Evolutionary conservation across 352 stramenopile species (phyloP).

Genomic region (Pythium diclinum): DNA sequence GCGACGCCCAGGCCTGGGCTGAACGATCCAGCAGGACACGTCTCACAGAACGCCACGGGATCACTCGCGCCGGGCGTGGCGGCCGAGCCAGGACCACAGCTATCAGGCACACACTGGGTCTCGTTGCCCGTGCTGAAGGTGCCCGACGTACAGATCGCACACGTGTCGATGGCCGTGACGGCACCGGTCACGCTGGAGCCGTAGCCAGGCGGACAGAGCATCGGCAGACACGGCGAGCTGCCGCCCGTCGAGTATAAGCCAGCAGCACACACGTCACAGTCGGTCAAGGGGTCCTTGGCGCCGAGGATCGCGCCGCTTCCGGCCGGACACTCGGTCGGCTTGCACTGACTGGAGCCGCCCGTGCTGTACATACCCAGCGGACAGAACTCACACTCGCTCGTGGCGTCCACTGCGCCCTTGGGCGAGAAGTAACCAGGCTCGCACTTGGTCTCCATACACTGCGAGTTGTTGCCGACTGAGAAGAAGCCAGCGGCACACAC

Average conservation of each 20-base stretch:
- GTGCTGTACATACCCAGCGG: constrained; percentile 36
- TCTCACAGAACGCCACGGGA: constrained; percentile 31
- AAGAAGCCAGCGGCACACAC: constrained; percentile 37
- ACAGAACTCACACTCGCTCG: constrained; percentile 34
- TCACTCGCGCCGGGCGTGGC: constrained; percentile 30
- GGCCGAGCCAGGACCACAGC: constrained; percentile 31
- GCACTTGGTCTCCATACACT: constrained; percentile 36
- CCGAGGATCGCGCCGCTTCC: constrained; percentile 33
- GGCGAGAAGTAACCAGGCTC: constrained; percentile 36
- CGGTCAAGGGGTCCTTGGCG: constrained; percentile 21
- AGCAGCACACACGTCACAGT: constrained; percentile 32
- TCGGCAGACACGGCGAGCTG: constrained; percentile 29
- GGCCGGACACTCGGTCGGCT: constrained; percentile 34
- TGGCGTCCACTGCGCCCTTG: constrained; percentile 29
- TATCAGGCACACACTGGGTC: constrained; percentile 32
- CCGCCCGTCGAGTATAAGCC: constrained; percentile 40
- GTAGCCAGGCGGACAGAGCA: constrained; percentile 32
- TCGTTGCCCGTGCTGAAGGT: constrained; percentile 34
- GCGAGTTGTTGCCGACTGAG: constrained; percentile 34
- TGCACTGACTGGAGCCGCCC: constrained; percentile 34
- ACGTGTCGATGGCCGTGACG: constrained; percentile 26
- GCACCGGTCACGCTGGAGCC: constrained; percentile 25
- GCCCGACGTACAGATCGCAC: constrained; percentile 29
- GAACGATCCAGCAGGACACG: constrained; percentile 35
- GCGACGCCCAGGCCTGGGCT: constrained; percentile 29